Conservation (phyloP, 345 rosid species). For the Stellera chamaejasme region DNA sequence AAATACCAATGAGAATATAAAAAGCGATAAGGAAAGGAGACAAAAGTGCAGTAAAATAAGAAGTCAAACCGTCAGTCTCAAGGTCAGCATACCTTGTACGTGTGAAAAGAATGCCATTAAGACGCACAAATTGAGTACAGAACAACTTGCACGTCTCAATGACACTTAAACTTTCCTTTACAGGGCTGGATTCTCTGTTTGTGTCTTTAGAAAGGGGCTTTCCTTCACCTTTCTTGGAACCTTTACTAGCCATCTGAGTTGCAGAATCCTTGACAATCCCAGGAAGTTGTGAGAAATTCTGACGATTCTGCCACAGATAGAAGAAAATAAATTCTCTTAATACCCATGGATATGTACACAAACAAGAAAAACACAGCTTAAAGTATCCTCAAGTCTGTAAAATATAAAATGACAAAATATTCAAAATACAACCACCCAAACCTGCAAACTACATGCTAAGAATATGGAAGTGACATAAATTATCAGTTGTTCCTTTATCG, state of each 20-base stretch:
- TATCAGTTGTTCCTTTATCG: too few relatives aligned
- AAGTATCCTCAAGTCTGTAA: too few relatives aligned
- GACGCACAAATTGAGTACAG: conserved; percentile 45
- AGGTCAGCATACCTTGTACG: conserved; percentile 36
- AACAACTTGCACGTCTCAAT: conserved; percentile 31
- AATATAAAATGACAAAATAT: too few relatives aligned
- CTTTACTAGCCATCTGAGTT: conserved; percentile 24
- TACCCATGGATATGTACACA: too few relatives aligned
- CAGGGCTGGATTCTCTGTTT: conserved; percentile 22
- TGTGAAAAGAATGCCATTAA: conserved; percentile 65
- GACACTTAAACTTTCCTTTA: conserved; percentile 19
- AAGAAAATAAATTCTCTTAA: neutral
- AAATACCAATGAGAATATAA: neutral
- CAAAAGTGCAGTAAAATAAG: neutral
- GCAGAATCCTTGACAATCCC: conserved; percentile 30
- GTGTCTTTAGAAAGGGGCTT: conserved; percentile 29
- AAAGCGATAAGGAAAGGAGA: neutral
- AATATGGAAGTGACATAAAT: too few relatives aligned
- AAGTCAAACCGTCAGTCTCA: neutral
- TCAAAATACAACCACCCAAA: too few relatives aligned
- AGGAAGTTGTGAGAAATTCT: conserved; percentile 33
- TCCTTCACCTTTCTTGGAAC: conserved; percentile 35
- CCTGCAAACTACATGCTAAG: too few relatives aligned
- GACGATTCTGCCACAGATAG: conserved; percentile 32
- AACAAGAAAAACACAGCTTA: too few relatives aligned